Base-by-base conservation (phyloP, 805 yeast species). In the Candida peoriensis region DNA sequence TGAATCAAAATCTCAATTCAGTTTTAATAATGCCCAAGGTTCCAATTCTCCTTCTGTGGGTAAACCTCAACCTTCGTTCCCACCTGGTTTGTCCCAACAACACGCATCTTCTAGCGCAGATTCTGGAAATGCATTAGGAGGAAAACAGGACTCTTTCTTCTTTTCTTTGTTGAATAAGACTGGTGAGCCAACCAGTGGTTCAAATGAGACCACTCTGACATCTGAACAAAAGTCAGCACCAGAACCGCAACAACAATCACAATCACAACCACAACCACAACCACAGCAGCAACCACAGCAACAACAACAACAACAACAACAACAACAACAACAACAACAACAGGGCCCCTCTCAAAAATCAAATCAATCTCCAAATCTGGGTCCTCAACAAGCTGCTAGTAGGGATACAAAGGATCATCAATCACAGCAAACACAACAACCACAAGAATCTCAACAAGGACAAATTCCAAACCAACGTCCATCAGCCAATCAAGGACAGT, bases 71-170 rank as follows among this genome's bases (percentile, higher is more conserved):
- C n/a, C n/a, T n/a, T n/a, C n/a, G n/a, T 42, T 41, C 24, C 55
- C 52, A 12, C 52, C 52, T 20, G 50, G 49, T 8, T 31, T 49
- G 6, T 41, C 16, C 3, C 38, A 32, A 20, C 34, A 19, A 20
- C 25, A n/a, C n/a, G n/a, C n/a, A n/a, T n/a, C n/a, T n/a, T n/a
- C n/a, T n/a, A n/a, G n/a, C n/a, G n/a, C n/a, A n/a, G n/a, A n/a
- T n/a, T n/a, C n/a, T n/a, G n/a, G n/a, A n/a, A n/a, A n/a, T n/a
- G n/a, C n/a, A n/a, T n/a, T n/a, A n/a, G n/a, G n/a, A n/a, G n/a
- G n/a, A n/a, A n/a, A n/a, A n/a, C n/a, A n/a, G n/a, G n/a, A n/a
- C n/a, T n/a, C n/a, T n/a, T n/a, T n/a, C n/a, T n/a, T n/a, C n/a
- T n/a, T n/a, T n/a, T n/a, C n/a, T n/a, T n/a, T n/a, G n/a, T n/a